These are phyloP conservation scores for Basipetospora sp. DNA, from an alignment of 2,329 filamentous ascomycete species.

Conservation along the genomic window DNA sequence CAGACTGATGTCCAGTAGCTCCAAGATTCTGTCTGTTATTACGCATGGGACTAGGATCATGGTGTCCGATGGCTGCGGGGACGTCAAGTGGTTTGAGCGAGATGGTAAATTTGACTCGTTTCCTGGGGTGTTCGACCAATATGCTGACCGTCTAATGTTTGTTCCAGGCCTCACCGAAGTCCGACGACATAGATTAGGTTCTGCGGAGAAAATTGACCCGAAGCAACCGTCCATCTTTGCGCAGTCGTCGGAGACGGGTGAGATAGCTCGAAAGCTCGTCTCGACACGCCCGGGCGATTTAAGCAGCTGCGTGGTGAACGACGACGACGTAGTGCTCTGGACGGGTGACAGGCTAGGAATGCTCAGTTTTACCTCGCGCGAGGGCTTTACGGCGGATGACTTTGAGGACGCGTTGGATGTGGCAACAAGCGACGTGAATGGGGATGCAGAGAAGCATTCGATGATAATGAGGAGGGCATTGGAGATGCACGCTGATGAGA, in stretches of 20 bases:
- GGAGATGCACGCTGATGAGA: slow-evolving; percentile 47
- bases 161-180: slow-evolving; percentile 45
- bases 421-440: slow-evolving; percentile 27
- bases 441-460: slow-evolving; percentile 45
- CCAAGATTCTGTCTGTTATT: slow-evolving; percentile 67
- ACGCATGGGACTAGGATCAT: slow-evolving; percentile 72
- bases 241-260: slow-evolving; percentile 41
- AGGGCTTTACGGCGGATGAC: slow-evolving; percentile 33
- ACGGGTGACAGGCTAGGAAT: slow-evolving; percentile 74
- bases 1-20: slow-evolving; percentile 64
- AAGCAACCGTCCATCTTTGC: slow-evolving; percentile 35
- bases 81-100: slow-evolving; percentile 79
- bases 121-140: too few species aligned
- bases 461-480: slow-evolving; percentile 60
- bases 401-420: slow-evolving; percentile 33
- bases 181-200: slow-evolving; percentile 40
- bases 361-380: slow-evolving; percentile 43
- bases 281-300: slow-evolving; percentile 37
- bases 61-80: slow-evolving; percentile 69
- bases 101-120: slow-evolving; percentile 33
- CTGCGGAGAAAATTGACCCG: slow-evolving; percentile 25
- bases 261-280: slow-evolving; percentile 68
- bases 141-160: too few species aligned
- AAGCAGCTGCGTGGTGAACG: slow-evolving; percentile 19
- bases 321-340: slow-evolving; percentile 69